These are phyloP conservation scores for Grammothele lineata DNA, from an alignment of 768 basidiomycete genomes.

Conservation along the genomic window DNA sequence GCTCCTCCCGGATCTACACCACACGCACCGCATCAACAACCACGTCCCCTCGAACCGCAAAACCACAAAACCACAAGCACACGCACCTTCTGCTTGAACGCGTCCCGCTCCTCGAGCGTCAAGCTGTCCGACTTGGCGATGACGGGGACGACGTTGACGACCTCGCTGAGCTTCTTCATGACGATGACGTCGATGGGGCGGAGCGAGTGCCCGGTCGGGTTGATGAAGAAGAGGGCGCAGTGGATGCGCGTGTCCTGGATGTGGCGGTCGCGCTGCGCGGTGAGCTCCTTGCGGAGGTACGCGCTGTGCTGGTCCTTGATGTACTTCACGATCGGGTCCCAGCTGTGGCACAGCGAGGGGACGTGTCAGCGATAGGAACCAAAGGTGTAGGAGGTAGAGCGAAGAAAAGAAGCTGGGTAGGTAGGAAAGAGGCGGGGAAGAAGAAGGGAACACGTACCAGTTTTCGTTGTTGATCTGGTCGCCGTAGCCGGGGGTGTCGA, in stretches of 20 bases:
- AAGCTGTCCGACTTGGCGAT: constrained; percentile 96
- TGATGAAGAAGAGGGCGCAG: constrained; percentile 98
- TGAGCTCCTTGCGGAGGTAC: constrained; percentile 97
- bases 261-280: constrained; percentile 97
- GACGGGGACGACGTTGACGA: constrained; percentile 99
- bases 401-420: constrained; percentile 13
- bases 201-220: constrained; percentile 95
- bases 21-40: too few species aligned
- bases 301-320: constrained; percentile 99
- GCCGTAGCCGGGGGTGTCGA: constrained; percentile 97
- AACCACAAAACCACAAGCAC: too few species aligned
- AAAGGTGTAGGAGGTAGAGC: too few species aligned
- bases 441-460: constrained; percentile 52
- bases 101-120: constrained; percentile 87
- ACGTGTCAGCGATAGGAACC: constrained; percentile 5
- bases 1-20: constrained; percentile 83
- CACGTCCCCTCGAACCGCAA: too few species aligned
- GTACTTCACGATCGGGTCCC: constrained; percentile 99
- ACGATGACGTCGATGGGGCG: constrained; percentile 97
- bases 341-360: constrained; percentile 43
- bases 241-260: constrained; percentile 99
- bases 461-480: constrained; percentile 99
- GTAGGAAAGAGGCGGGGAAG: not conserved
- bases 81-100: constrained; percentile 87
- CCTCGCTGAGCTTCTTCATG: constrained; percentile 98